Evolutionary conservation across 129 eudicot species (phyloP).

Genomic region (Tagetes erecta): DNA sequence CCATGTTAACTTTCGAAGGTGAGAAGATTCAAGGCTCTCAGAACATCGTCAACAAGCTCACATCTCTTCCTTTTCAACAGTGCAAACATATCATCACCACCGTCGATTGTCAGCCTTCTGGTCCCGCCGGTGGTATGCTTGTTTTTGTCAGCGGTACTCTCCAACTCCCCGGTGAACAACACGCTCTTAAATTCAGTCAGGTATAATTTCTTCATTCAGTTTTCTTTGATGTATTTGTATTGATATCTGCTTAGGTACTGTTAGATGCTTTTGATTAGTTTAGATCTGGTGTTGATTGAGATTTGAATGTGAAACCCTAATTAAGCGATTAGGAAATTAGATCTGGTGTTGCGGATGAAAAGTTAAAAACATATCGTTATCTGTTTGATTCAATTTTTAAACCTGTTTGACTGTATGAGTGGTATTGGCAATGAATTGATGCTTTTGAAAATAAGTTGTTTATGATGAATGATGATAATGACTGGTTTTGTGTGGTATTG

Average conservation of each 20-base stretch:
- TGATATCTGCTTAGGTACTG: no score
- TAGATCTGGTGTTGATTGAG: background rate
- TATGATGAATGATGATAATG: no score
- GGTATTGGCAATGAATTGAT: no score
- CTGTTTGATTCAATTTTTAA: no score
- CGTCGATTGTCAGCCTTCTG: constrained; percentile 92
- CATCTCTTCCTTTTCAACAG: constrained; percentile 73
- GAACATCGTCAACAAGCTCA: constrained; percentile 65
- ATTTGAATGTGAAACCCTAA: constrained; percentile 16
- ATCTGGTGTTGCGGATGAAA: background rate
- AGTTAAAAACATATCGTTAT: no score
- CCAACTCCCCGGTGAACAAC: constrained; percentile 79
- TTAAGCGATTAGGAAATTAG: background rate
- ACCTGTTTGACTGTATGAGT: no score
- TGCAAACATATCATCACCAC: constrained; percentile 77
- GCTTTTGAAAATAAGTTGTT: no score
- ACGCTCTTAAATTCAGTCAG: constrained; percentile 90
- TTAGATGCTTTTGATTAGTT: background rate
- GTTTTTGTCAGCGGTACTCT: constrained; percentile 83
- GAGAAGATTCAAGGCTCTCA: constrained; percentile 64
- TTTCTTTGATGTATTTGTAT: background rate
- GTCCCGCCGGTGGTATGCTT: constrained; percentile 78
- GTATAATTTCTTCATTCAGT: constrained; percentile 30
- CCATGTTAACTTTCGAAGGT: constrained; percentile 90
- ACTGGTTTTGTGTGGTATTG: no score